Evolutionary conservation across 2,329 filamentous ascomycete species (phyloP), one percentile per base, ranked within the genome.

Genomic region (Polychaeton citri): DNA sequence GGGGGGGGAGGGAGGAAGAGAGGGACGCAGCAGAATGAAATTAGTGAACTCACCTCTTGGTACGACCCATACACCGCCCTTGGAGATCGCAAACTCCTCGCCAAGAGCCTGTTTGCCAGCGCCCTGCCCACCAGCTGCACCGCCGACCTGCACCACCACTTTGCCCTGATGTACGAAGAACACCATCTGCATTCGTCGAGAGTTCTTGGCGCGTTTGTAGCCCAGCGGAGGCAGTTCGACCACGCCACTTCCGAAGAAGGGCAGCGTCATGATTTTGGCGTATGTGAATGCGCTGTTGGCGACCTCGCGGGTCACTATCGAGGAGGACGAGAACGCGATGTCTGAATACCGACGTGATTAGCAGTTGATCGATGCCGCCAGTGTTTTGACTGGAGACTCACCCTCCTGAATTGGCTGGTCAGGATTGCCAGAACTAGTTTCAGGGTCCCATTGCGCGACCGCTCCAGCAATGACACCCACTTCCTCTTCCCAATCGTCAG

Each of bases 101-200:
- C 81, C 74, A 45, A 81, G 48, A 9, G 31, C 38, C 5, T 28
- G 31, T 38, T 40, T 35, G 3, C 47, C 50, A 20, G 16, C 31
- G 16, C 19, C 13, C 31, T 33, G 6, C 18, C n/a, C 5, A 17
- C 15, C 12, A 32, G 12, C 30, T 32, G 30, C 18, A 41, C 43
- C 47, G 32, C 50, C 76, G 33, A 93, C 73, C 19, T 76, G 81
- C 15, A 94, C 87, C 45, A 76, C 68, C 15, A 95, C 85, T 44
- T 81, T 77, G 16, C 90, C 90, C 31, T 74, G 72, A 48, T 85
- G 79, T 19, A 98, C 81, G 49, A 93, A 95, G 59, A 96, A 96
- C 1, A 82, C 79, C 80, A 98, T 90, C 54, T 95, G 86, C 84
- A 95, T 96, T 63, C 82, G 87, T 43, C 88, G 73, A 21, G 82